Conservation (phyloP, 768 basidiomycete species). For the Auriculariales sp. region DNA sequence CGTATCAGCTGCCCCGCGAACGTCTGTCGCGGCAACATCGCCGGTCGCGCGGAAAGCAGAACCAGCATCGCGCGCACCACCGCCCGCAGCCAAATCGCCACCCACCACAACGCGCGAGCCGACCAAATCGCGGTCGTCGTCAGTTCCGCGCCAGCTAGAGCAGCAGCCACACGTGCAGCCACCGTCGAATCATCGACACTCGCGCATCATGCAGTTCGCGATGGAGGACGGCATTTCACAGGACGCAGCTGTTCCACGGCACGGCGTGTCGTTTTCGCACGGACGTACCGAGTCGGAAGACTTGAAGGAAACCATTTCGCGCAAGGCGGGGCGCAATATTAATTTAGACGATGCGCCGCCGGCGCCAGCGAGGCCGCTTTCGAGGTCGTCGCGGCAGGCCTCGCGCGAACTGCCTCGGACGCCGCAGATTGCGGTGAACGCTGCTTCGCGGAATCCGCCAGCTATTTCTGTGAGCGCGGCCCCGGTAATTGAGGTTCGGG, state of each 20-base stretch:
- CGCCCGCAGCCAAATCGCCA: background rate
- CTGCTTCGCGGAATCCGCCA: conserved; percentile 18
- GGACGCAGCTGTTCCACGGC: background rate
- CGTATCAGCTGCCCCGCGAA: too few species aligned
- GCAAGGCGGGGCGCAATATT: background rate
- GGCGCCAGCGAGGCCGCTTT: background rate
- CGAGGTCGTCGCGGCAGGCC: background rate
- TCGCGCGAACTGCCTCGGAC: background rate
- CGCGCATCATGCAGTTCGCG: background rate
- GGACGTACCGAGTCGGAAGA: background rate
- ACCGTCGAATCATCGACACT: background rate
- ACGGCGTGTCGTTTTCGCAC: background rate
- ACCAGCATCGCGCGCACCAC: background rate
- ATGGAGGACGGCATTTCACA: background rate
- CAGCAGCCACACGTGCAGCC: background rate
- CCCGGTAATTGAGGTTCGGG: conserved; percentile 8
- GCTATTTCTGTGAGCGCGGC: conserved; percentile 9
- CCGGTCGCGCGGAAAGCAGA: background rate
- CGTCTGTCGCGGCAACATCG: background rate
- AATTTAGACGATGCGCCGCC: conserved; percentile 1
- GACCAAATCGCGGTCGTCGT: too few species aligned
- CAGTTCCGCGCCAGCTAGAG: too few species aligned
- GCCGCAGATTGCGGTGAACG: conserved; percentile 13
- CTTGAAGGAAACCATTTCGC: background rate
- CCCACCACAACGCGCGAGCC: background rate